Evolutionary conservation across 139 green algal species (phyloP).

Genomic region (Chlamydomonas schloesseri): DNA sequence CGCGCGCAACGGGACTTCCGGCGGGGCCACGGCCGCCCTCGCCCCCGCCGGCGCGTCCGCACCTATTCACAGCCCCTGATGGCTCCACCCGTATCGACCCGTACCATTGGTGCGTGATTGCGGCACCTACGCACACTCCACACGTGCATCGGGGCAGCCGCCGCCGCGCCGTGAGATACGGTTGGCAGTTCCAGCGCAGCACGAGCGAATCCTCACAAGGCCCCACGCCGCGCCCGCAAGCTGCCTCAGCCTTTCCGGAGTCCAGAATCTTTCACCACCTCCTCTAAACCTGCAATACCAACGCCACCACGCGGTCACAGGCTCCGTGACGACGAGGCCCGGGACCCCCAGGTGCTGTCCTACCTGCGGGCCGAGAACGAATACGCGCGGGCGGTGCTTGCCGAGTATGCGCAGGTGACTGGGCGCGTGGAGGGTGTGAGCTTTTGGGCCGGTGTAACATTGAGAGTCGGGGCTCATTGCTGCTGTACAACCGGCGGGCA

Average conservation of each 20-base stretch:
- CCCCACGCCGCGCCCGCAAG: no score
- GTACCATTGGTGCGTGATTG: constrained; percentile 11
- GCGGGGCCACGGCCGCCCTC: not conserved
- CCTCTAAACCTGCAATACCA: no score
- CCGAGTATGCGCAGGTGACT: not conserved
- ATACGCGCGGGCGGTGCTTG: not conserved
- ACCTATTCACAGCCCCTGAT: not conserved
- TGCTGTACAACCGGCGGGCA: no score
- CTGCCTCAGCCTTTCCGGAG: no score
- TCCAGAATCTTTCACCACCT: no score
- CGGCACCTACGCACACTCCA: no score
- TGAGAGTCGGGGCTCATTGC: no score
- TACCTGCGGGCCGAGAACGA: constrained; percentile 21
- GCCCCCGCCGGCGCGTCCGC: not conserved
- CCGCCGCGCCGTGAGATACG: no score
- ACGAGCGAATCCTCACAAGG: not conserved
- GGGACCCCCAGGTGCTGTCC: not conserved
- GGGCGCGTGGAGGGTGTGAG: not conserved
- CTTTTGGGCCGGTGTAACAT: no score
- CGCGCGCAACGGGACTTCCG: no score
- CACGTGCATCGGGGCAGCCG: no score
- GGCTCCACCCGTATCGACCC: constrained; percentile 3
- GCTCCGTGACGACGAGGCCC: constrained; percentile 15
- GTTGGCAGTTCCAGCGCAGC: no score
- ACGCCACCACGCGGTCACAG: not conserved